A percentile compares a stretch with the other conserved stretches of the same genome.
Conservation (phyloP, 179 eudicot species). For the Silene coronaria region DNA sequence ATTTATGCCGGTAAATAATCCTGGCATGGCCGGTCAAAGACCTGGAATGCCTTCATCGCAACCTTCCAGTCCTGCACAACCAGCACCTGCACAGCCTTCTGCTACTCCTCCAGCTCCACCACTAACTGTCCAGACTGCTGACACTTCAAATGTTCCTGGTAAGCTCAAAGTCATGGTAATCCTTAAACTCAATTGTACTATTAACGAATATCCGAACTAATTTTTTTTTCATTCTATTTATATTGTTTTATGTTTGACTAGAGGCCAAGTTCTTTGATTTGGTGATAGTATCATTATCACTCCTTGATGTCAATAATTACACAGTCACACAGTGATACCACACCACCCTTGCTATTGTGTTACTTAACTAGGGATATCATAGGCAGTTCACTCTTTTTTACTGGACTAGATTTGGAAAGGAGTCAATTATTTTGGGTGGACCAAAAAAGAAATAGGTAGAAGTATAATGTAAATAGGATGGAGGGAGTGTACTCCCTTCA, state of each 20-base stretch:
- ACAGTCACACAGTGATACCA: neutral
- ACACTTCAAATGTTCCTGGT: conserved; percentile 93
- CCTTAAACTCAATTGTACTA: neutral
- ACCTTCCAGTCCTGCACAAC: conserved; percentile 67
- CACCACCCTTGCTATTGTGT: neutral
- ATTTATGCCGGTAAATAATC: conserved; percentile 58
- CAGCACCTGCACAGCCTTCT: conserved; percentile 49
- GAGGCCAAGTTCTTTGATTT: neutral
- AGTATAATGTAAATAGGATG: neutral
- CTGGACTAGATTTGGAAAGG: neutral
- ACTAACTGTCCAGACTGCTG: conserved; percentile 83
- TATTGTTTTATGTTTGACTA: neutral
- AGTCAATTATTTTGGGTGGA: neutral
- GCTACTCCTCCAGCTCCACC: conserved; percentile 78
- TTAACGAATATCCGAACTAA: neutral
- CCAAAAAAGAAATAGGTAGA: neutral
- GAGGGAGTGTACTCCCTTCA: neutral
- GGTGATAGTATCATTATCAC: neutral
- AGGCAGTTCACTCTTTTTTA: neutral
- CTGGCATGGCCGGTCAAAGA: conserved; percentile 45
- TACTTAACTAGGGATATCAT: neutral
- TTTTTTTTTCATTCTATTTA: neutral
- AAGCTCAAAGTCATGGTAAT: conserved; percentile 14
- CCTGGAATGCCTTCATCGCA: conserved; percentile 61
- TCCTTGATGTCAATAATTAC: neutral